These are phyloP conservation scores for Schizosaccharomyces osmophilus DNA, from an alignment of 805 yeast species.

Conservation along the genomic window DNA sequence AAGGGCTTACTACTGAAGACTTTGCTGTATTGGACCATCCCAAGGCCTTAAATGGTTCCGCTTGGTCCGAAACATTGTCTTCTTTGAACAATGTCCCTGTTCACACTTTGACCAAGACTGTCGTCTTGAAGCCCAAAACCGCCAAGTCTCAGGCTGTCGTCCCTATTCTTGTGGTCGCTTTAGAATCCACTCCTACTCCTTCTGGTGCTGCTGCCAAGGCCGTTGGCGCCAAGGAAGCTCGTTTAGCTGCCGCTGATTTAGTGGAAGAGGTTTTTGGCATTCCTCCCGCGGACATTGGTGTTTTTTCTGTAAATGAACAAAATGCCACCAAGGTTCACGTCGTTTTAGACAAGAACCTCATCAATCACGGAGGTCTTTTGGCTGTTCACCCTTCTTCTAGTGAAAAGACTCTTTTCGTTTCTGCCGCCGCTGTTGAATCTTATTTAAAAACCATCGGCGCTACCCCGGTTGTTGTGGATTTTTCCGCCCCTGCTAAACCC, in stretches of 20 bases:
- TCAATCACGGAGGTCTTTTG: constrained; percentile 11
- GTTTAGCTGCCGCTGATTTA: constrained; percentile 65
- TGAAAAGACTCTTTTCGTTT: constrained; percentile 16
- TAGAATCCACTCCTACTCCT: constrained; percentile 46
- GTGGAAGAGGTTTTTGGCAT: constrained; percentile 36
- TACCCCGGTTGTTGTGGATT: constrained; percentile 18
- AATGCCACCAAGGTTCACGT: constrained; percentile 37
- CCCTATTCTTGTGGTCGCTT: constrained; percentile 35
- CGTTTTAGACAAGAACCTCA: constrained; percentile 28
- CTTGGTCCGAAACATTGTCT: constrained; percentile 1
- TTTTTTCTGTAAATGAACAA: constrained; percentile 13
- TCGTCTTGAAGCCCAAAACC: constrained; percentile 79
- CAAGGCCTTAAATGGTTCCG: constrained; percentile 45
- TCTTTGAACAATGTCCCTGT: background rate
- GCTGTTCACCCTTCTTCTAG: constrained; percentile 13
- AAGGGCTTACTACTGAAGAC: background rate
- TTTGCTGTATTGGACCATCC: constrained; percentile 17
- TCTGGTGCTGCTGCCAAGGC: constrained; percentile 36
- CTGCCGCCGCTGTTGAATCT: constrained; percentile 16
- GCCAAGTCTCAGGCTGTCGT: constrained; percentile 56
- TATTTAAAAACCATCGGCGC: constrained; percentile 26
- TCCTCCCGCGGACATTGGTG: constrained; percentile 19
- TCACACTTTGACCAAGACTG: constrained; percentile 23
- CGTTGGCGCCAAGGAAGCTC: constrained; percentile 57
- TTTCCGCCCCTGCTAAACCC: constrained; percentile 14